These are phyloP conservation scores for Rhodotorula sp. DNA, from an alignment of 1,284 basidiomycete genomes.

Conservation along the genomic window DNA sequence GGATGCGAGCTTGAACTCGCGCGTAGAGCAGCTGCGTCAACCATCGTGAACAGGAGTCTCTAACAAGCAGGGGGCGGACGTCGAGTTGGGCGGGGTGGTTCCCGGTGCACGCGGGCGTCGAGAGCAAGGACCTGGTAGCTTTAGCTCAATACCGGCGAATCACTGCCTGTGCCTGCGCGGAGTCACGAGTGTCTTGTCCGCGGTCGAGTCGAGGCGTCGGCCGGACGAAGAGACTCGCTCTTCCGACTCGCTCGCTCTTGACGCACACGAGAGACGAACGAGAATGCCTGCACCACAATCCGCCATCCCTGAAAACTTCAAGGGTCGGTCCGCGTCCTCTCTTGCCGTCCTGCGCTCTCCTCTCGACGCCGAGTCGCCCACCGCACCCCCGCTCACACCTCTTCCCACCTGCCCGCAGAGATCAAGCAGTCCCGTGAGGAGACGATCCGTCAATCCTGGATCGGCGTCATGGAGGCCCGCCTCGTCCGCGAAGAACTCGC, in stretches of 20 bases:
- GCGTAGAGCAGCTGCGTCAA: conserved; percentile 15
- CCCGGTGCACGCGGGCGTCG: neutral
- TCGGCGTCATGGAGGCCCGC: conserved; percentile 88
- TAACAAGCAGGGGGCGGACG: neutral
- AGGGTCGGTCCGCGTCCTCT: conserved; percentile 15
- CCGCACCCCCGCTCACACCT: neutral
- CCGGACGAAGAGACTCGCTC: neutral
- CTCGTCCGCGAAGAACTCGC: conserved; percentile 85
- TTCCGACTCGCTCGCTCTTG: neutral
- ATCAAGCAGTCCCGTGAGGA: conserved; percentile 64
- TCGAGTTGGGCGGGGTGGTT: no score
- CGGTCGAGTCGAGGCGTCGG: no score
- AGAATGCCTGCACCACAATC: conserved; percentile 28
- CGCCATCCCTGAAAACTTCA: conserved; percentile 36
- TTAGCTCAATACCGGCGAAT: no score
- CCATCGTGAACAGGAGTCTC: neutral
- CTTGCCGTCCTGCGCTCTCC: neutral
- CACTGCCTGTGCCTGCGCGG: no score
- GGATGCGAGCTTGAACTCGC: conserved; percentile 9
- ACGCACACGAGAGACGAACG: neutral
- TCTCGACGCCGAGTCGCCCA: neutral
- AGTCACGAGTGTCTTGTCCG: no score
- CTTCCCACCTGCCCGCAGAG: conserved; percentile 45
- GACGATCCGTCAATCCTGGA: conserved; percentile 86
- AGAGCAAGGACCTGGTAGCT: neutral